A percentile compares a stretch with the other conserved stretches of the same genome.
Conservation (phyloP, 495 filamentous ascomycete genomes). For the Hyphodiscus hymeniophilus region DNA sequence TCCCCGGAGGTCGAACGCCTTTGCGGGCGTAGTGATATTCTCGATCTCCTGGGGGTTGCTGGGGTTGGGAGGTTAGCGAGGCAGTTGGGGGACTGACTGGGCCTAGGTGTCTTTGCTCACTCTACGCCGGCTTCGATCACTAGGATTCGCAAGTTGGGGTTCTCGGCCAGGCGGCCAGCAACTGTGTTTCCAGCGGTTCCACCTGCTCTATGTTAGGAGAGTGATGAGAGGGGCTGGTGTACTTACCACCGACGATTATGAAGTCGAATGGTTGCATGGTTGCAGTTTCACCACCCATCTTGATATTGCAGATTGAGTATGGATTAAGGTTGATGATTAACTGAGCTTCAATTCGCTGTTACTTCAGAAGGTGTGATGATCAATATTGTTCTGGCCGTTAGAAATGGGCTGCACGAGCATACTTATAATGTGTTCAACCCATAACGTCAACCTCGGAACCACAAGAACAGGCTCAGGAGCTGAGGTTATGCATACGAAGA, state of each 20-base stretch:
- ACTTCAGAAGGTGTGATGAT: no score
- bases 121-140: conserved; percentile 48
- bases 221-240: not conserved
- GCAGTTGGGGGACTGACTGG: conserved; percentile 38
- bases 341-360: no score
- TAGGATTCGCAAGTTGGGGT: conserved; percentile 31
- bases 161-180: conserved; percentile 45
- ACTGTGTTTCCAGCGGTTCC: conserved; percentile 82
- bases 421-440: no score
- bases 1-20: conserved; percentile 34
- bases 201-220: conserved; percentile 35
- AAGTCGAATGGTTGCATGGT: conserved; percentile 31
- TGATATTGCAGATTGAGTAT: not conserved
- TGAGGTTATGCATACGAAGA: no score
- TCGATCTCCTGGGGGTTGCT: conserved; percentile 32
- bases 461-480: no score
- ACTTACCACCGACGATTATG: conserved; percentile 33
- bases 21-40: conserved; percentile 36
- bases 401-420: no score
- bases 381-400: no score
- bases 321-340: not conserved
- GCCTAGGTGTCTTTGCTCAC: conserved; percentile 46
- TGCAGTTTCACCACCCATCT: not conserved
- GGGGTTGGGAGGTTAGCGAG: conserved; percentile 35
- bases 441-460: no score